These are phyloP conservation scores for Sporobolomyces pararoseus DNA, from an alignment of 768 basidiomycete species.

Conservation along the genomic window DNA sequence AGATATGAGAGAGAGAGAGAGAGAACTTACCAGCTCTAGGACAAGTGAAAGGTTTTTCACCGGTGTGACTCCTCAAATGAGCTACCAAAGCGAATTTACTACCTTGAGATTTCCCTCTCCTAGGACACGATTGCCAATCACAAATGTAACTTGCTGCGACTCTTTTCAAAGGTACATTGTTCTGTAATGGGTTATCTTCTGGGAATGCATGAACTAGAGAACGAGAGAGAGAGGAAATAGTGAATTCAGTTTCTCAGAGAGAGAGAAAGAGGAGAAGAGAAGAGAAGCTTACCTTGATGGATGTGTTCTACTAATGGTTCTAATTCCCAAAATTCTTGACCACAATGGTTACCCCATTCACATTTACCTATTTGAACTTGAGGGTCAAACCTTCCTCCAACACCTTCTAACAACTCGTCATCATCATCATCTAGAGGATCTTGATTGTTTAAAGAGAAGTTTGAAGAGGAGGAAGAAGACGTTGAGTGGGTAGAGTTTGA, in stretches of 20 bases:
- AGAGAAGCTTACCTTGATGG: constrained; percentile 62
- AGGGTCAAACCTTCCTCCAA: constrained; percentile 18
- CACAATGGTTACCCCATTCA: constrained; percentile 73
- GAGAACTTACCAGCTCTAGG: constrained; percentile 63
- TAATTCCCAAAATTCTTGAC: constrained; percentile 66
- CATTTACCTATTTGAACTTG: constrained; percentile 57
- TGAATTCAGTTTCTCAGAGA: background rate
- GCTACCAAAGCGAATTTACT: constrained; percentile 85
- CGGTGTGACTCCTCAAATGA: constrained; percentile 86
- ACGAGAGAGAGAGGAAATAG: background rate
- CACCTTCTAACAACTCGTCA: constrained; percentile 2
- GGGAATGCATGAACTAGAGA: constrained; percentile 21
- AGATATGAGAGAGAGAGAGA: constrained; percentile 12
- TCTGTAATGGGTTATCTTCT: constrained; percentile 52
- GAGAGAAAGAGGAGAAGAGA: background rate
- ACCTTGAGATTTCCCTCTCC: constrained; percentile 76
- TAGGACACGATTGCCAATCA: constrained; percentile 77
- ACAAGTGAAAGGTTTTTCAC: constrained; percentile 89
- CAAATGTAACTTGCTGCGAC: constrained; percentile 61
- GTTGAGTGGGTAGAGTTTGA: background rate
- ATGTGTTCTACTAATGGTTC: constrained; percentile 76
- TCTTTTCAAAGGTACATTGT: constrained; percentile 75
- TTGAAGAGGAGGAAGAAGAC: constrained; percentile 10
- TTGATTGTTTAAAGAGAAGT: constrained; percentile 1
- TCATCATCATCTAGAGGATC: constrained; percentile 1